These are phyloP conservation scores for Aspergillus bridgeri DNA, from an alignment of 495 filamentous ascomycete genomes.

Conservation along the genomic window DNA sequence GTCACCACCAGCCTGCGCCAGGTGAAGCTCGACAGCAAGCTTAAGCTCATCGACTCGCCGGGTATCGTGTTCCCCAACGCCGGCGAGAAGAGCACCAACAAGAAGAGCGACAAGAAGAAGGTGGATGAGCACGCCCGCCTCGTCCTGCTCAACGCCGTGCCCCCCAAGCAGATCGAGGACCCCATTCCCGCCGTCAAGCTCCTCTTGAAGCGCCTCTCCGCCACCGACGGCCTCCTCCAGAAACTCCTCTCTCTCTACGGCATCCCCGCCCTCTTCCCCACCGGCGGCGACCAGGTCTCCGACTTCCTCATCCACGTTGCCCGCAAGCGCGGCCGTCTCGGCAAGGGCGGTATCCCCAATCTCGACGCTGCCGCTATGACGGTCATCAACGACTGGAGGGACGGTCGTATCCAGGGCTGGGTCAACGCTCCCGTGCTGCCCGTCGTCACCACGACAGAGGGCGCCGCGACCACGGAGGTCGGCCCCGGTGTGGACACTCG, in stretches of 20 bases:
- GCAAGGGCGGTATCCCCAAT: constrained; percentile 89
- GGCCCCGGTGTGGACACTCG: constrained; percentile 60
- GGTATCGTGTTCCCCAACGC: constrained; percentile 87
- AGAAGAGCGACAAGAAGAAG: constrained; percentile 50
- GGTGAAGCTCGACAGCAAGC: constrained; percentile 92
- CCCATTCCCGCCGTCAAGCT: constrained; percentile 81
- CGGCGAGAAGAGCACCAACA: constrained; percentile 44
- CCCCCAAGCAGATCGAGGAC: constrained; percentile 90
- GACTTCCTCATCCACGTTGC: constrained; percentile 95
- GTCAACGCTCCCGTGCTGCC: constrained; percentile 65
- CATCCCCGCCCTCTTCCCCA: constrained; percentile 69
- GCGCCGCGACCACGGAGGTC: constrained; percentile 23
- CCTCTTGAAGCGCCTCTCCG: constrained; percentile 71
- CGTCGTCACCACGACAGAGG: constrained; percentile 42
- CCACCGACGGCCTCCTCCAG: constrained; percentile 63
- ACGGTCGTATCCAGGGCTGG: constrained; percentile 95
- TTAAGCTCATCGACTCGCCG: constrained; percentile 91
- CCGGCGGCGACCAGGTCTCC: constrained; percentile 70
- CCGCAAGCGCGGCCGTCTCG: constrained; percentile 82
- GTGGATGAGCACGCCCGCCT: constrained; percentile 75
- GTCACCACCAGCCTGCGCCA: constrained; percentile 85
- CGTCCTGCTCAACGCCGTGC: constrained; percentile 84
- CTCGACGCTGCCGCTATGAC: constrained; percentile 81
- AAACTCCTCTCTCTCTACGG: constrained; percentile 80
- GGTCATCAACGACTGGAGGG: constrained; percentile 92